These are phyloP conservation scores for Boletus bicolor DNA, from an alignment of 768 basidiomycete genomes.

Conservation along the genomic window DNA sequence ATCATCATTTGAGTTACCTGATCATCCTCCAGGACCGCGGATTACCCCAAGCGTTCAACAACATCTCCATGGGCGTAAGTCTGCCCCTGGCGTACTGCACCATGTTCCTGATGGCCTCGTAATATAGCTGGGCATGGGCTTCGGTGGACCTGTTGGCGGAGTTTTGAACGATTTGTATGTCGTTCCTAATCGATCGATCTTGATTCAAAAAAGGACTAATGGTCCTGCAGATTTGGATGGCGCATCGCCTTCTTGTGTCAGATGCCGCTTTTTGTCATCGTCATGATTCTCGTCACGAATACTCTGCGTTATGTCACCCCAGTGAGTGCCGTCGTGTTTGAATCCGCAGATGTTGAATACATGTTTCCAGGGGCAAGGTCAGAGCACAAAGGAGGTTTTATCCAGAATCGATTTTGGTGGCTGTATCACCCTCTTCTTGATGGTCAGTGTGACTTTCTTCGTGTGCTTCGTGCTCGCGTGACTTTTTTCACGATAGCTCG, in stretches of 20 bases:
- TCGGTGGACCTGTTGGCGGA: constrained; percentile 23
- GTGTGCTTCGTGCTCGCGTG: neutral
- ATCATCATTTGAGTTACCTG: too few relatives aligned
- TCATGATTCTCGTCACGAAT: constrained; percentile 48
- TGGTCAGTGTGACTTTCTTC: constrained; percentile 38
- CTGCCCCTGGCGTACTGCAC: too few relatives aligned
- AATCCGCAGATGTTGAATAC: neutral
- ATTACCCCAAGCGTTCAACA: too few relatives aligned
- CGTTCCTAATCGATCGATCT: neutral
- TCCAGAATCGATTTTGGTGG: constrained; percentile 82
- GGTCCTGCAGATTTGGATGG: constrained; percentile 39
- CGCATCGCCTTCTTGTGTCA: constrained; percentile 74
- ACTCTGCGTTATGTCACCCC: constrained; percentile 63
- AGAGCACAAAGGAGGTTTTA: constrained; percentile 59
- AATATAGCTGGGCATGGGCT: too few relatives aligned
- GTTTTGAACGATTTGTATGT: constrained; percentile 21
- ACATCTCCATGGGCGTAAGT: too few relatives aligned
- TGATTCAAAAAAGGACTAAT: neutral
- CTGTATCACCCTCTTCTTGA: constrained; percentile 52
- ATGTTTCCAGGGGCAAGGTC: constrained; percentile 55
- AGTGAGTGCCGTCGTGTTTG: constrained; percentile 30
- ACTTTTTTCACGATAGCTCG: constrained; percentile 36
- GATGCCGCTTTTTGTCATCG: constrained; percentile 56
- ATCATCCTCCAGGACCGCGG: too few relatives aligned
- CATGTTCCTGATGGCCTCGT: too few relatives aligned